Percentiles rank a stretch among this genome's conserved stretches.
Conservation (phyloP, 2,329 filamentous ascomycete species). For the Elsinoe ampelina region DNA sequence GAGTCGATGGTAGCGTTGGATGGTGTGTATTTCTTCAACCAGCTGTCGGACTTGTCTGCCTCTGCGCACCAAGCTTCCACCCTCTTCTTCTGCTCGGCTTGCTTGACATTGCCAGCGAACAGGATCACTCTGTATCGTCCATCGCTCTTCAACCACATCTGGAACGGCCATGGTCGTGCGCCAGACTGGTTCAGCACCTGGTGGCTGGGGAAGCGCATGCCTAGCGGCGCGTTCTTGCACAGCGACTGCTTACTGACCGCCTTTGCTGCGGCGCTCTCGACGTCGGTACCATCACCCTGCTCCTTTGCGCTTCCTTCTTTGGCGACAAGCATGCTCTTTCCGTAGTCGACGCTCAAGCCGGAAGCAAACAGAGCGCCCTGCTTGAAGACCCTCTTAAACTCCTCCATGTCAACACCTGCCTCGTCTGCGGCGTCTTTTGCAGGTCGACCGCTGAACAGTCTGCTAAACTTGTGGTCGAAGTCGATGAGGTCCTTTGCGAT, state of each 20-base stretch:
- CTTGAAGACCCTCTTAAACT: slow-evolving; percentile 52
- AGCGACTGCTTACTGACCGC: slow-evolving; percentile 33
- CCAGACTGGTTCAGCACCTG: slow-evolving; percentile 52
- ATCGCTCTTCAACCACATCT: slow-evolving; percentile 47
- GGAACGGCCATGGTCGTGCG: slow-evolving; percentile 50
- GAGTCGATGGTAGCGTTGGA: slow-evolving; percentile 29
- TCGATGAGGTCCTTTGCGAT: slow-evolving; percentile 44
- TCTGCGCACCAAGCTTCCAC: slow-evolving; percentile 41
- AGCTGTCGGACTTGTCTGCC: slow-evolving; percentile 24
- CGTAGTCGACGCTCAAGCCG: slow-evolving; percentile 50
- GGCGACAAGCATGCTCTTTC: slow-evolving; percentile 45
- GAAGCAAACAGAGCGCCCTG: slow-evolving; percentile 53
- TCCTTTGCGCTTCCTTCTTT: slow-evolving; percentile 39
- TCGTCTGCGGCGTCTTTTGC: slow-evolving; percentile 52
- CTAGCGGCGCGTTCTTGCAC: slow-evolving; percentile 39
- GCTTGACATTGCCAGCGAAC: slow-evolving; percentile 51
- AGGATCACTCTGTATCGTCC: slow-evolving; percentile 52
- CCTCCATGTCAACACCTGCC: slow-evolving; percentile 52
- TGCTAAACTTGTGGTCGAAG: slow-evolving; percentile 36
- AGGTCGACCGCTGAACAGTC: slow-evolving; percentile 48
- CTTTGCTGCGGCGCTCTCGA: slow-evolving; percentile 21
- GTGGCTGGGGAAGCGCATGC: slow-evolving; percentile 50
- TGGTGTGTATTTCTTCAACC: slow-evolving; percentile 26
- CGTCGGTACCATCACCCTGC: slow-evolving; percentile 42
- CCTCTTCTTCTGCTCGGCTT: slow-evolving; percentile 34